These are phyloP conservation scores for Xylariaceae sp. DNA, from an alignment of 2,329 filamentous ascomycete species.

Conservation along the genomic window DNA sequence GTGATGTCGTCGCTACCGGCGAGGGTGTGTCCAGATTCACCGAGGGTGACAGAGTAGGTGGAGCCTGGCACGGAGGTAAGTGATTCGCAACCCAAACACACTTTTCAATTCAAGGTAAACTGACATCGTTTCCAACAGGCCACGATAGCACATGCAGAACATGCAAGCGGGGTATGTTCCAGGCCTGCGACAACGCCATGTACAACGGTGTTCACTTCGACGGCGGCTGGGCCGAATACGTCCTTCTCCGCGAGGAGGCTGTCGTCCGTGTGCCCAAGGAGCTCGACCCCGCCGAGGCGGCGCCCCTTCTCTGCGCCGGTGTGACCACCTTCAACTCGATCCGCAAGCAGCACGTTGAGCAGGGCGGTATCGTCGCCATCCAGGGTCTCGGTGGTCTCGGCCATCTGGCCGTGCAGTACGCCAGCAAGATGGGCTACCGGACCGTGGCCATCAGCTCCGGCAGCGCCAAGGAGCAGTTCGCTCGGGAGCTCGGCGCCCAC, in stretches of 20 bases:
- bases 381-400: slow-evolving; percentile 62
- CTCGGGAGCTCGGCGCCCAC: slow-evolving; percentile 49
- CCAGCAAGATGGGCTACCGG: slow-evolving; percentile 57
- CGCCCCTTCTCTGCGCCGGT: slow-evolving; percentile 48
- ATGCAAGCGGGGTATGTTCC: slow-evolving; percentile 50
- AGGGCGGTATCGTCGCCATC: slow-evolving; percentile 36
- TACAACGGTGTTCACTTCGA: slow-evolving; percentile 47
- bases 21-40: slow-evolving; percentile 49
- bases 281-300: slow-evolving; percentile 39
- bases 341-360: slow-evolving; percentile 32
- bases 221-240: slow-evolving; percentile 43
- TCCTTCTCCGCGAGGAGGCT: slow-evolving; percentile 48
- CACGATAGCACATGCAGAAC: slow-evolving; percentile 47
- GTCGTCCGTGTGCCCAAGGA: slow-evolving; percentile 41
- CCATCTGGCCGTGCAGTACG: slow-evolving; percentile 62
- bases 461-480: slow-evolving; percentile 47
- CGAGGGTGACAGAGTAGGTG: slow-evolving; percentile 47
- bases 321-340: slow-evolving; percentile 42
- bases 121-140: slow-evolving; percentile 14
- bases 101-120: not conserved
- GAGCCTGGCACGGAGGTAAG: slow-evolving; percentile 44
- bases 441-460: slow-evolving; percentile 51
- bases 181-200: slow-evolving; percentile 52
- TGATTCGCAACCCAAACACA: not conserved
- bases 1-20: slow-evolving; percentile 50